Conservation (phyloP, 495 filamentous ascomycete genomes). For the Parathielavia appendiculata region DNA sequence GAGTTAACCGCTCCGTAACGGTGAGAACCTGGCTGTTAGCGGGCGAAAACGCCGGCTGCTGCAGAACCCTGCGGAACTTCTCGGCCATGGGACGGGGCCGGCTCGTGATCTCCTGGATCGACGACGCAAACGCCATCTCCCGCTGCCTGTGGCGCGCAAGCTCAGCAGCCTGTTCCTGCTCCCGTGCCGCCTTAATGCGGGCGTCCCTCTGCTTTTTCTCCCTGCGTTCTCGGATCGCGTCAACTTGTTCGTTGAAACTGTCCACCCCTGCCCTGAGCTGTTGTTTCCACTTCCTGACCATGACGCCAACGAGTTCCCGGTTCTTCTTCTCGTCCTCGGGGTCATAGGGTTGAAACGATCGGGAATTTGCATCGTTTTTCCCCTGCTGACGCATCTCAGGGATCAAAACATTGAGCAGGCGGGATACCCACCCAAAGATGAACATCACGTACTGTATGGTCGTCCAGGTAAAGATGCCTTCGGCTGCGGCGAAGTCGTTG, state of each 20-base stretch:
- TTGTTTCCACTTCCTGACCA: constrained; percentile 5
- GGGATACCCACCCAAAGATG: constrained; percentile 11
- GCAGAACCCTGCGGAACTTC: not conserved
- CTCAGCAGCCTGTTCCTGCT: not conserved
- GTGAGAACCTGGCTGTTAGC: not conserved
- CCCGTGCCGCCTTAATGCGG: not conserved
- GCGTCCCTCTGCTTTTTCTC: constrained; percentile 8
- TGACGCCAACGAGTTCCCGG: not conserved
- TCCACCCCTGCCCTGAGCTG: constrained; percentile 3
- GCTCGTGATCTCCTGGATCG: not conserved
- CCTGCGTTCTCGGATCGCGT: not conserved
- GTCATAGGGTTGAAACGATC: not conserved
- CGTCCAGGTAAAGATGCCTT: constrained; percentile 7
- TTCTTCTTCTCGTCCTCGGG: not conserved
- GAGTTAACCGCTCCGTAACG: not conserved
- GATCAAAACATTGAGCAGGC: not conserved
- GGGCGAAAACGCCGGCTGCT: not conserved
- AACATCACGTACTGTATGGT: constrained; percentile 10
- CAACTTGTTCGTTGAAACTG: constrained; percentile 11
- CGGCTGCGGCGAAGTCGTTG: not conserved
- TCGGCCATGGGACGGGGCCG: not conserved
- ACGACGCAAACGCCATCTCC: not conserved
- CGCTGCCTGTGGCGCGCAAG: not conserved
- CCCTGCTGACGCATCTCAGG: not conserved
- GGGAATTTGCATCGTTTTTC: not conserved